Conservation (phyloP, 1,284 basidiomycete species). For the Phlebopus sp. region DNA sequence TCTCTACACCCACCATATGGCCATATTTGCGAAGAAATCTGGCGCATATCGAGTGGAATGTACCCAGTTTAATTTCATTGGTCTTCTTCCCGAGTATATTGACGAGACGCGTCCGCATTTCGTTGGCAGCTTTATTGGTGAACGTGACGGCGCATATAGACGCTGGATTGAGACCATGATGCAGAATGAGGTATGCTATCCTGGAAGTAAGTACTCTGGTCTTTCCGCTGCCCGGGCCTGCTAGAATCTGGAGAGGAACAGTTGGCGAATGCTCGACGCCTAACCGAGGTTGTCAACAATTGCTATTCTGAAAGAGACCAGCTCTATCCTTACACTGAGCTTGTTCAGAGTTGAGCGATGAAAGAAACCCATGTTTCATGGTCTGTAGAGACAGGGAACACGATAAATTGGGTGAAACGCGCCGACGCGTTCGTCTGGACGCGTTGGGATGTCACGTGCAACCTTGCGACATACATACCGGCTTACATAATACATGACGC, state of each 20-base stretch:
- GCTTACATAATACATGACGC: constrained; percentile 12
- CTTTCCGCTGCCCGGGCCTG: constrained; percentile 82
- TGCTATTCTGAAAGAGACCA: neutral
- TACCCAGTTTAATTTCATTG: constrained; percentile 68
- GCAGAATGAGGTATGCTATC: constrained; percentile 72
- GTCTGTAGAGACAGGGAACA: constrained; percentile 1
- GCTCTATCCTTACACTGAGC: constrained; percentile 1
- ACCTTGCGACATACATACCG: too few relatives aligned
- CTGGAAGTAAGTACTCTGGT: constrained; percentile 72
- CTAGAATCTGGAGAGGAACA: constrained; percentile 76
- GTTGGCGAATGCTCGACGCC: constrained; percentile 66
- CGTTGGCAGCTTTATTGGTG: constrained; percentile 88
- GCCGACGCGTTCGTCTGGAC: constrained; percentile 52
- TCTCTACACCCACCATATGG: constrained; percentile 55
- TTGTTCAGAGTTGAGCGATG: constrained; percentile 11
- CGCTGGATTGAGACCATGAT: constrained; percentile 52
- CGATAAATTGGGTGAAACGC: constrained; percentile 38
- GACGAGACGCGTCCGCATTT: constrained; percentile 77
- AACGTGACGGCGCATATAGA: constrained; percentile 82
- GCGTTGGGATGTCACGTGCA: constrained; percentile 47
- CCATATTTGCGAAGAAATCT: constrained; percentile 69
- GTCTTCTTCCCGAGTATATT: constrained; percentile 71
- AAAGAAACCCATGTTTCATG: constrained; percentile 5
- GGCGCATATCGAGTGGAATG: constrained; percentile 83
- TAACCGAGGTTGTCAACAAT: constrained; percentile 23